These are phyloP conservation scores for Farysia itapuensis DNA, from an alignment of 1,284 basidiomycete genomes.

Conservation along the genomic window DNA sequence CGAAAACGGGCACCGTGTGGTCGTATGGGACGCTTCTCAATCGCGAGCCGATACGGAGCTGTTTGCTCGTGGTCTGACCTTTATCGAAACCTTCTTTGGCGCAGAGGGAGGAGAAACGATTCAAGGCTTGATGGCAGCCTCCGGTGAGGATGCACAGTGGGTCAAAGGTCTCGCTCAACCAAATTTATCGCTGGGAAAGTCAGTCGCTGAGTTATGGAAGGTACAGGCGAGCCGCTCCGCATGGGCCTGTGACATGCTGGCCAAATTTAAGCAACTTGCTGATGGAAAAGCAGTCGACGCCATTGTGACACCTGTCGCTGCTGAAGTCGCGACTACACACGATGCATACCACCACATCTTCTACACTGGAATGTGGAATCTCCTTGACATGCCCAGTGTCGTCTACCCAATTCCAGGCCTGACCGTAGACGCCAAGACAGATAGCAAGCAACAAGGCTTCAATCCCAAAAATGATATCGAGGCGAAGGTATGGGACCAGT, in stretches of 20 bases:
- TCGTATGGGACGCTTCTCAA: slow-evolving; percentile 62
- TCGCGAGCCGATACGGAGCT: slow-evolving; percentile 12
- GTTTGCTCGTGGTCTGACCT: slow-evolving; percentile 6
- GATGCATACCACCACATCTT: slow-evolving; percentile 38
- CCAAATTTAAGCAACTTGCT: slow-evolving; percentile 7
- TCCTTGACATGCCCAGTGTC: slow-evolving; percentile 38
- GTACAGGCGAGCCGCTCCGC: slow-evolving; percentile 23
- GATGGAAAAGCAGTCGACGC: slow-evolving; percentile 21
- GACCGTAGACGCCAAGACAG: slow-evolving; percentile 15
- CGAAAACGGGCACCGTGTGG: slow-evolving; percentile 69
- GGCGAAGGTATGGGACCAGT: slow-evolving; percentile 27
- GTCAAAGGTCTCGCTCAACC: slow-evolving; percentile 15
- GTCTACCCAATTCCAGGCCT: slow-evolving; percentile 12
- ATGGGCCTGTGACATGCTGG: slow-evolving; percentile 26
- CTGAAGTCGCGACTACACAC: slow-evolving; percentile 22
- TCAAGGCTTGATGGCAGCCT: slow-evolving; percentile 28
- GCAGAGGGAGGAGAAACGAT: slow-evolving; percentile 36
- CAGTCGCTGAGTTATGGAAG: slow-evolving; percentile 29
- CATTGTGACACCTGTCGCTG: slow-evolving; percentile 29
- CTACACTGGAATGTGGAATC: slow-evolving; percentile 42
- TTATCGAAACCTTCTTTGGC: slow-evolving; percentile 29
- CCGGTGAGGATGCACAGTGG: slow-evolving; percentile 36
- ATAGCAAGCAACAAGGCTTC: slow-evolving; percentile 1
- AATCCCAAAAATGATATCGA: slow-evolving; percentile 10
- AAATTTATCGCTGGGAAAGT: slow-evolving; percentile 2